These are phyloP conservation scores for Capsicum pubescens DNA, from an alignment of 257 asterid genomes.

Conservation along the genomic window DNA sequence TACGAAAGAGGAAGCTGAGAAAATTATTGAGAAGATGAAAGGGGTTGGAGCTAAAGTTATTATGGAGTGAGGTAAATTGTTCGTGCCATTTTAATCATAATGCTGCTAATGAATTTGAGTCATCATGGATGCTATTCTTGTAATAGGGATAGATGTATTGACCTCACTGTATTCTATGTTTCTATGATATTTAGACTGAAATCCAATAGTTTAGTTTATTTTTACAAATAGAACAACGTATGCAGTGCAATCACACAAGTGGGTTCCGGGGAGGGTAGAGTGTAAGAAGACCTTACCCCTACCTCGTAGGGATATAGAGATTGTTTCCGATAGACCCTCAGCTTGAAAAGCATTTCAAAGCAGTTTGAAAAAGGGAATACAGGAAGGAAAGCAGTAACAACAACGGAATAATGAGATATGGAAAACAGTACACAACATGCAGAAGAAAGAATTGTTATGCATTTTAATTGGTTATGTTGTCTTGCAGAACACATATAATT, in stretches of 20 bases:
- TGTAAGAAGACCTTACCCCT: too few species aligned
- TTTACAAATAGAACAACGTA: neutral
- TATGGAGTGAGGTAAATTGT: constrained; percentile 78
- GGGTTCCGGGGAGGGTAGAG: too few species aligned
- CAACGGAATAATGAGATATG: too few species aligned
- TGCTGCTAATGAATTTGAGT: neutral
- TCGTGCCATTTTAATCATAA: neutral
- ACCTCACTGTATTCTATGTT: neutral
- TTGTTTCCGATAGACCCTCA: too few species aligned
- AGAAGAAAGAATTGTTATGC: neutral
- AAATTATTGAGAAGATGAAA: constrained; percentile 84
- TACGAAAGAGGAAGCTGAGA: constrained; percentile 84
- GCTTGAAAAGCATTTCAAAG: too few species aligned
- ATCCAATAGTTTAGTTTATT: neutral
- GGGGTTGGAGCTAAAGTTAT: constrained; percentile 77
- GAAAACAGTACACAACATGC: too few species aligned
- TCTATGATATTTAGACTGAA: neutral
- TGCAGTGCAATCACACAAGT: too few species aligned
- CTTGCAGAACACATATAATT: neutral
- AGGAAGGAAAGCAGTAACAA: too few species aligned
- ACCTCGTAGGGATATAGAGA: too few species aligned
- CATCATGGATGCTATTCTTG: neutral
- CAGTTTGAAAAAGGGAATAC: too few species aligned
- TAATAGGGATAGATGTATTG: neutral
- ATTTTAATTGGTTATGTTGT: neutral